Percentiles rank a stretch among this genome's conserved stretches.
Conservation (phyloP, 2,329 filamentous ascomycete species). For the Colletotrichum sp. region DNA sequence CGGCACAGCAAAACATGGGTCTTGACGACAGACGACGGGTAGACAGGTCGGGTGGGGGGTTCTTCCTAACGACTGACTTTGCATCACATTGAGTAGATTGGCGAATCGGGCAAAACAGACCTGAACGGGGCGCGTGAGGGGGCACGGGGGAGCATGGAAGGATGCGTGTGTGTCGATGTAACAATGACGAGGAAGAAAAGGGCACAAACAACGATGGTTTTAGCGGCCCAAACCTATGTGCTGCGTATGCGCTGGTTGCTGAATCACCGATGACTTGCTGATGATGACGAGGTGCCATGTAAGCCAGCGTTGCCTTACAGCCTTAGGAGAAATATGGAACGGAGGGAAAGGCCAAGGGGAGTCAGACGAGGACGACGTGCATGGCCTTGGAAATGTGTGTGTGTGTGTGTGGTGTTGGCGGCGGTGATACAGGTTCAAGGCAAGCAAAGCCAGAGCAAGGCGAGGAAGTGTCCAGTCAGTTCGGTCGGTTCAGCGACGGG, state of each 20-base stretch:
- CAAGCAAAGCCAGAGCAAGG: neutral
- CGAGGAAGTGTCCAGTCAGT: neutral
- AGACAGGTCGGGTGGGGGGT: neutral
- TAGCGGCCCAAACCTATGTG: neutral
- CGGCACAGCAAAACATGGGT: conserved; percentile 9
- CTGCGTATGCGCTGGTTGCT: neutral
- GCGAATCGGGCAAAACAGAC: conserved; percentile 6
- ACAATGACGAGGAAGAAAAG: neutral
- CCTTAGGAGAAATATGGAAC: neutral
- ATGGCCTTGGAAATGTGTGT: neutral
- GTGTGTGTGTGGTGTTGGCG: neutral
- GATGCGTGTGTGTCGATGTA: neutral
- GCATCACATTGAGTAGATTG: neutral
- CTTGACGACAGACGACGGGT: neutral
- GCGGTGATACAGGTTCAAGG: neutral
- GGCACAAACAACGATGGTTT: neutral
- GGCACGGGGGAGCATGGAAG: neutral
- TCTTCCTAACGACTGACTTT: neutral
- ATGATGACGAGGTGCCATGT: neutral
- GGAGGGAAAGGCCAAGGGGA: neutral
- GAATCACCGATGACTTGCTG: neutral
- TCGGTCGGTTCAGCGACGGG: neutral
- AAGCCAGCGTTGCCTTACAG: neutral
- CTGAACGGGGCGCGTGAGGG: neutral
- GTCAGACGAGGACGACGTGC: neutral